Evolutionary conservation across 768 basidiomycete genomes (phyloP), one percentile per base, ranked within the genome.

Genomic region (Terana coerulea): DNA sequence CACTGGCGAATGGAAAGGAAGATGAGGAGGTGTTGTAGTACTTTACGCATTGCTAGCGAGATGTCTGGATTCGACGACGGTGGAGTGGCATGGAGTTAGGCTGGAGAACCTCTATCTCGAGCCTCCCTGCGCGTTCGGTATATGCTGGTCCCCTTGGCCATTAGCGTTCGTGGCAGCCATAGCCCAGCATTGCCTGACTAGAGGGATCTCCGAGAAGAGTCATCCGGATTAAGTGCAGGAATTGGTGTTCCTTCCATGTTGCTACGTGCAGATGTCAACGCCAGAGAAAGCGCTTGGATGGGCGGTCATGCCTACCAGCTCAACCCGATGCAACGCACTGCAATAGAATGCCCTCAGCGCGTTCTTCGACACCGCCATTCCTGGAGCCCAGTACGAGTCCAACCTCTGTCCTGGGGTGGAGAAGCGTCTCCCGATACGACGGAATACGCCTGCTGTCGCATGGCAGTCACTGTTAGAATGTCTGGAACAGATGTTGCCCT

Each of bases 21-120:
- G 25, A 71, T 59, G 1, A 77, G 77, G 5, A 79, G 69, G n/a
- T 68, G 63, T 0, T 61, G 51, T 11, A 79, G 59, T 1, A 79
- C 56, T 0, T 66, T 61, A 1, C 70, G 56, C 4, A 70, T 78
- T 22, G 79, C 74, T 40, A 26, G 57, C 51, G 48, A 66, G 43
- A 57, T 40, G 22, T 62, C 47, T 51, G 42, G 17, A 12, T 47
- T 14, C 44, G 43, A 3, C 40, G 41, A 5, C n/a, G 49, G 33
- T 3, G 47, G 14, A 2, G 22, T n/a, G 47, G 57, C 17, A 54
- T 30, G 48, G 17, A 22, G 55, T 36, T 12, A 30, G 40, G 26
- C 37, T 53, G 17, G 36, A 41, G 30, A 37, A 43, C 34, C 50
- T 57, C 21, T 35, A 4, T 11, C 30, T 28, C 9, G n/a, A 36